A percentile compares a stretch with the other conserved stretches of the same genome.
These are phyloP conservation scores for Candida railenensis DNA, from an alignment of 805 yeast genomes.

Conservation along the genomic window DNA sequence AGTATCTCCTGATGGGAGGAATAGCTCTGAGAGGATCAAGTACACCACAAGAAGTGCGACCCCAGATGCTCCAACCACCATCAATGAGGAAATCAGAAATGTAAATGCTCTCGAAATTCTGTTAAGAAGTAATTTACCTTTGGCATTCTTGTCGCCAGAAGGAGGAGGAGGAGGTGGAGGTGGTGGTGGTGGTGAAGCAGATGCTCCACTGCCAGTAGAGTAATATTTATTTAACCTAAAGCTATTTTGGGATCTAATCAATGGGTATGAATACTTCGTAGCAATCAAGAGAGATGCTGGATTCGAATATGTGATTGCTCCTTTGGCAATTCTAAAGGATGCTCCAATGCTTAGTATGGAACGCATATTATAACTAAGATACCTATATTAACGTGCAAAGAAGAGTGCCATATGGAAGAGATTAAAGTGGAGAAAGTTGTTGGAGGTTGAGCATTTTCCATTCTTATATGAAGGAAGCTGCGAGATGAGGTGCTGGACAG, in stretches of 20 bases:
- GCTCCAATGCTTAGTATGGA: neutral
- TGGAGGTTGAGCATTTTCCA: neutral
- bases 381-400: neutral
- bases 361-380: neutral
- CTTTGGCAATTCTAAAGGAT: neutral
- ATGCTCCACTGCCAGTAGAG: neutral
- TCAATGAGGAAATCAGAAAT: slow-evolving; percentile 56
- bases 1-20: slow-evolving; percentile 90
- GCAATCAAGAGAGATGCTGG: neutral
- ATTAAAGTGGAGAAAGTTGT: neutral
- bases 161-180: slow-evolving; percentile 42
- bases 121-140: slow-evolving; percentile 43
- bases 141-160: slow-evolving; percentile 34
- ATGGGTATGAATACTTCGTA: neutral
- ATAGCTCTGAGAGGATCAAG: slow-evolving; percentile 72
- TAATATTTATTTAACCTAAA: neutral
- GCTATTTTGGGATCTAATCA: neutral
- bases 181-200: slow-evolving; percentile 25
- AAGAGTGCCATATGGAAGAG: neutral
- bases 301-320: neutral
- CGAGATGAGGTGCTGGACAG: neutral
- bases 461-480: slow-evolving; percentile 1
- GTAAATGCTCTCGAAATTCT: slow-evolving; percentile 56
- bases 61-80: slow-evolving; percentile 70
- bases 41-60: slow-evolving; percentile 68